Evolutionary conservation across 495 filamentous ascomycete species (phyloP).

Genomic region (Parachaetomium inaequale): DNA sequence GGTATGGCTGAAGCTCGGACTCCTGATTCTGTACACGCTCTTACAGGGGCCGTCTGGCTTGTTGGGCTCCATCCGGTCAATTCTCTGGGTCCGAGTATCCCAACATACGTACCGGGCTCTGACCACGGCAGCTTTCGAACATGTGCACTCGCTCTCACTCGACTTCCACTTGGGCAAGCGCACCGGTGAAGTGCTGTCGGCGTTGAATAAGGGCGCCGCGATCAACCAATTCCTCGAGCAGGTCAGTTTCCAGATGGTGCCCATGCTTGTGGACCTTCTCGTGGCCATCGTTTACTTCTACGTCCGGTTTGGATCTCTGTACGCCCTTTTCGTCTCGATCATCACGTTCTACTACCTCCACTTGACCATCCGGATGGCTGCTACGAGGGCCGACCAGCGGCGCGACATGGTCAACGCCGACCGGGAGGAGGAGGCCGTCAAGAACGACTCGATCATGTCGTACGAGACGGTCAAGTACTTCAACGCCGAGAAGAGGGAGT

Average conservation of each 20-base stretch:
- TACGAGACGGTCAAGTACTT: conserved; percentile 99
- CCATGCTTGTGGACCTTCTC: conserved; percentile 87
- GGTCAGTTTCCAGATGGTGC: conserved; percentile 89
- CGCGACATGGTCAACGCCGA: conserved; percentile 91
- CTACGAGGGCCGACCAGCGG: conserved; percentile 85
- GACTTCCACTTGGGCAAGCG: conserved; percentile 97
- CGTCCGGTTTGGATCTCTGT: conserved; percentile 76
- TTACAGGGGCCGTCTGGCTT: conserved; percentile 86
- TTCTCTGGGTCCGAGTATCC: conserved; percentile 93
- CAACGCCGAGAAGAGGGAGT: conserved; percentile 93
- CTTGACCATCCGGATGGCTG: conserved; percentile 90
- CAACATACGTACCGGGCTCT: conserved; percentile 96
- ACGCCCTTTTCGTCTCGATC: conserved; percentile 84
- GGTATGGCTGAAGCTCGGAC: conserved; percentile 53
- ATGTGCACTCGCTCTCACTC: conserved; percentile 89
- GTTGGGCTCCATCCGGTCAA: conserved; percentile 73
- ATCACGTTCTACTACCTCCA: conserved; percentile 95
- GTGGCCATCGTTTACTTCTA: conserved; percentile 87
- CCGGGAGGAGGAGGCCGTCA: conserved; percentile 92
- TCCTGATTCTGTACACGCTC: conserved; percentile 78
- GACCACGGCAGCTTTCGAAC: conserved; percentile 92
- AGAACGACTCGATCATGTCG: conserved; percentile 96
- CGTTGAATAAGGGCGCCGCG: conserved; percentile 88
- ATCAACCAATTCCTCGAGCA: conserved; percentile 97
- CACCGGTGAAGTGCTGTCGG: conserved; percentile 92